Evolutionary conservation across 176 grass and related monocot species (phyloP).

Genomic region (Metroxylon sagu): DNA sequence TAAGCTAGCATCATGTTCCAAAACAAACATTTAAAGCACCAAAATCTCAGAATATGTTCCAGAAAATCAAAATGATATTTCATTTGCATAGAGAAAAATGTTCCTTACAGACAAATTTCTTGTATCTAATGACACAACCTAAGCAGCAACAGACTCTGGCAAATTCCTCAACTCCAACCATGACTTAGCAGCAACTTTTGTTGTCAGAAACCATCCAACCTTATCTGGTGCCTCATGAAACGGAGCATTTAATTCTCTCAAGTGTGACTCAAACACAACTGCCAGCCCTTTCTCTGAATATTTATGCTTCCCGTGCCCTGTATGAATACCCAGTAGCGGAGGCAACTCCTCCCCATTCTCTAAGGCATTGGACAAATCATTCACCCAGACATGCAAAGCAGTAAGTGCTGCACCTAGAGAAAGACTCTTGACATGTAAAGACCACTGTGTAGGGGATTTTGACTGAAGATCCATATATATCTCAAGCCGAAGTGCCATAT

Average conservation of each 20-base stretch:
- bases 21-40: neutral
- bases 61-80: neutral
- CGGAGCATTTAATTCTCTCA: slow-evolving; percentile 67
- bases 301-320: slow-evolving; percentile 67
- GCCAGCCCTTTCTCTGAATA: slow-evolving; percentile 51
- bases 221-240: slow-evolving; percentile 83
- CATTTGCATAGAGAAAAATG: slow-evolving; percentile 1
- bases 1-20: too few relatives aligned
- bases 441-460: slow-evolving; percentile 62
- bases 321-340: slow-evolving; percentile 68
- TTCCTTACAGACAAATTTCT: slow-evolving; percentile 2
- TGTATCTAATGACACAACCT: slow-evolving; percentile 11
- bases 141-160: slow-evolving; percentile 34
- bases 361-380: slow-evolving; percentile 57
- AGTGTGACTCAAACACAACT: slow-evolving; percentile 46
- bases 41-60: neutral
- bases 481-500: slow-evolving; percentile 44
- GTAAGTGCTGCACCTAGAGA: slow-evolving; percentile 57
- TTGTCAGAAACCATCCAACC: slow-evolving; percentile 87
- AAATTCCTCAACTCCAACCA: slow-evolving; percentile 61
- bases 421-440: slow-evolving; percentile 70
- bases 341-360: slow-evolving; percentile 59
- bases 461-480: slow-evolving; percentile 74
- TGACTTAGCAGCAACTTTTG: slow-evolving; percentile 55
- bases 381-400: slow-evolving; percentile 68